Percentiles rank a stretch among this genome's conserved stretches.
Evolutionary conservation across 2,329 filamentous ascomycete genomes (phyloP).

Genomic region (Calonectria leucothoes): DNA sequence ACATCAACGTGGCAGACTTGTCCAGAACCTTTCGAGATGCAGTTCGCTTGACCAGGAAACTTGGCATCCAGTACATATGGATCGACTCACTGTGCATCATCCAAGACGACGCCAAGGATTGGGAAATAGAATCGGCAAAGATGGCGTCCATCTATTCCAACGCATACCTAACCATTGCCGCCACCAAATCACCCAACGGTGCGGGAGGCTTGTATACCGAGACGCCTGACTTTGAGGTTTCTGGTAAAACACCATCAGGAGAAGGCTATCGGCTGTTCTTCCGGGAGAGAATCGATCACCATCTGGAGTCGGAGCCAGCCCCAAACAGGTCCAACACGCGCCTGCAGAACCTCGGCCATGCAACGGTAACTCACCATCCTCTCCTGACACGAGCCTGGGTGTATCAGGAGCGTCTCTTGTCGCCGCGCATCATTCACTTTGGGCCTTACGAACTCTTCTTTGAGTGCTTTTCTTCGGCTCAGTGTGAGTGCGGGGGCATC

Average conservation of each 20-base stretch:
- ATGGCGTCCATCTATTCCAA: constrained; percentile 36
- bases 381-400: constrained; percentile 35
- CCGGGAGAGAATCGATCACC: constrained; percentile 5
- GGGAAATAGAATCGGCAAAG: constrained; percentile 30
- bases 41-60: constrained; percentile 9
- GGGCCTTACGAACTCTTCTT: constrained; percentile 28
- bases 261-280: constrained; percentile 8
- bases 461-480: constrained; percentile 22
- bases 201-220: constrained; percentile 21
- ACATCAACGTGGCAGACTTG: constrained; percentile 7
- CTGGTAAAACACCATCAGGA: not conserved
- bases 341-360: not conserved
- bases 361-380: constrained; percentile 17
- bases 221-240: constrained; percentile 3
- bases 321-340: not conserved
- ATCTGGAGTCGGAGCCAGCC: not conserved
- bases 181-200: constrained; percentile 16
- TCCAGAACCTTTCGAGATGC: constrained; percentile 24
- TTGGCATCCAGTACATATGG: constrained; percentile 33
- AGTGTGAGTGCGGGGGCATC: constrained; percentile 32
- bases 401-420: constrained; percentile 39
- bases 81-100: constrained; percentile 37
- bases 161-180: constrained; percentile 32
- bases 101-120: constrained; percentile 32
- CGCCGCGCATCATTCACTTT: constrained; percentile 38